These are phyloP conservation scores for Trichoderma polysporum DNA, from an alignment of 2,329 filamentous ascomycete genomes.

Conservation along the genomic window DNA sequence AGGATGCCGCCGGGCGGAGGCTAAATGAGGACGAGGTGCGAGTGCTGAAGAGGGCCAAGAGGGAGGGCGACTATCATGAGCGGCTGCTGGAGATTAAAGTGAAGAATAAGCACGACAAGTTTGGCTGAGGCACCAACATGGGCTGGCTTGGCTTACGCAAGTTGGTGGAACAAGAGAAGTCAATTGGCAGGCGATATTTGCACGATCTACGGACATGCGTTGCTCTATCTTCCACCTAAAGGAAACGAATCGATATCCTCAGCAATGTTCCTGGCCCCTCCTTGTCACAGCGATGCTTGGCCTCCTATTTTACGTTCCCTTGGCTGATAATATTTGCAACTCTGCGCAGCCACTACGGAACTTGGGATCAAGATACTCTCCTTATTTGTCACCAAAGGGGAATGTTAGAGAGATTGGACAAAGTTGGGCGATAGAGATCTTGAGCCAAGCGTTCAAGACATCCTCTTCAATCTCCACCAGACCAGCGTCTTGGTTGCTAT, in stretches of 20 bases:
- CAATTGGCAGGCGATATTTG: neutral
- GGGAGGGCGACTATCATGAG: conserved; percentile 89
- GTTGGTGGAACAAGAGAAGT: neutral
- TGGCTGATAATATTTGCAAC: neutral
- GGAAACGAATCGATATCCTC: neutral
- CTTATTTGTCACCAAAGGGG: neutral
- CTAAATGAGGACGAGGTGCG: conserved; percentile 85
- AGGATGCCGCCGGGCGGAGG: conserved; percentile 72
- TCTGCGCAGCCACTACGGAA: neutral
- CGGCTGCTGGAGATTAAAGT: conserved; percentile 81
- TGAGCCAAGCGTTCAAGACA: too few species aligned
- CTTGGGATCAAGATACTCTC: neutral
- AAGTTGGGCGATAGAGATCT: neutral
- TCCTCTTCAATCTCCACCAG: neutral
- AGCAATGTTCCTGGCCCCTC: too few species aligned
- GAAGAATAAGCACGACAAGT: conserved; percentile 93
- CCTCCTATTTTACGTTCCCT: neutral
- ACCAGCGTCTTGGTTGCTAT: neutral
- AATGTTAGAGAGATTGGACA: neutral
- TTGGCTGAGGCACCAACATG: too few species aligned
- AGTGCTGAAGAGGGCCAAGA: conserved; percentile 75
- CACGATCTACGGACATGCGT: neutral
- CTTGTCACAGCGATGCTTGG: too few species aligned
- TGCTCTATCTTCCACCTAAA: neutral
- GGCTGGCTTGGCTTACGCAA: too few species aligned